phyloP scores from a whole-genome alignment of 495 filamentous ascomycete species.

The Podospora conica region DNA sequence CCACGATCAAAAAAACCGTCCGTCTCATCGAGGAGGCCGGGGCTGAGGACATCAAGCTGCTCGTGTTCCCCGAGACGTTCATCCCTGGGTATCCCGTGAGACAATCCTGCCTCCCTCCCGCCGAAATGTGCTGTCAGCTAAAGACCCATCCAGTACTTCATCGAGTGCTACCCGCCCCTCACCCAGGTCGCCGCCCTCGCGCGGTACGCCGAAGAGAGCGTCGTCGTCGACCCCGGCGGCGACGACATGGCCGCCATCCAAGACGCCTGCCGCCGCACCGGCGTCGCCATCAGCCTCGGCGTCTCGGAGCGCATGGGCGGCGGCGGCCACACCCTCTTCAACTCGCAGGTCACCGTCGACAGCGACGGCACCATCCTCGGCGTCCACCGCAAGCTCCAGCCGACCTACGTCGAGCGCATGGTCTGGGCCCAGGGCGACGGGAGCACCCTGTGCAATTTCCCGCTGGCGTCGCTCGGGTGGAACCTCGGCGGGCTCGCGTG shows the following conservation, averaged over 20 bases:
- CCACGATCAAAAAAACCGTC: conserved; percentile 27
- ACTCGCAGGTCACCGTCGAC: conserved; percentile 38
- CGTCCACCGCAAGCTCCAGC: conserved; percentile 45
- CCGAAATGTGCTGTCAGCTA: neutral
- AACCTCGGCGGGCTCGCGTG: conserved; percentile 44
- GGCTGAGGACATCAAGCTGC: conserved; percentile 21
- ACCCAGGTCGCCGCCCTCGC: conserved; percentile 22
- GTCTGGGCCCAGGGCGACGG: conserved; percentile 43
- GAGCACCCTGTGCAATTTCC: conserved; percentile 26
- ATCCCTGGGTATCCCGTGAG: conserved; percentile 29
- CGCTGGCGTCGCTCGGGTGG: conserved; percentile 15
- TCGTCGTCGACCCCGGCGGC: conserved; percentile 24
- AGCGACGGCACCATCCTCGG: conserved; percentile 35
- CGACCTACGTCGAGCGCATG: conserved; percentile 42
- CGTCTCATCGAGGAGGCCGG: conserved; percentile 26
- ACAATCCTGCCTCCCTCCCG: neutral
- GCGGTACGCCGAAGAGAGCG: conserved; percentile 28
- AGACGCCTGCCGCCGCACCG: conserved; percentile 25
- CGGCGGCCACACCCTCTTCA: conserved; percentile 37
- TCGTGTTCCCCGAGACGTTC: conserved; percentile 35
- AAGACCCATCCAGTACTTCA: conserved; percentile 20
- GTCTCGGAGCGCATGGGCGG: conserved; percentile 34
- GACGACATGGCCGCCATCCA: conserved; percentile 31
- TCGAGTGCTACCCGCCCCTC: conserved; percentile 30
- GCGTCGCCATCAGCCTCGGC: conserved; percentile 31